phyloP scores from a whole-genome alignment of 2,329 filamentous ascomycete species.

The Ophiosphaerella narmari region DNA sequence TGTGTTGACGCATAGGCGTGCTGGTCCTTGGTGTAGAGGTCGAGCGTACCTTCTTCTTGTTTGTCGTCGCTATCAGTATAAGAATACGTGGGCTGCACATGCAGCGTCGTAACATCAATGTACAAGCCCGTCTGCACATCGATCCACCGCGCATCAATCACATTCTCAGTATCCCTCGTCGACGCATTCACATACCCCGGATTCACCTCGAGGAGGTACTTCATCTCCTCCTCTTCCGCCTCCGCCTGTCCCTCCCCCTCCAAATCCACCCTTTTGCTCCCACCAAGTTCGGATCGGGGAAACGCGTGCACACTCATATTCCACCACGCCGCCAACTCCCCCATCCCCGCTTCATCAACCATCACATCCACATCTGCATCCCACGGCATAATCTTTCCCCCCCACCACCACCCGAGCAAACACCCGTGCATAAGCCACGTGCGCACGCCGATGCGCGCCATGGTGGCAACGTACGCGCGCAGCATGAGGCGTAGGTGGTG shows the following conservation, averaged over 20 bases:
- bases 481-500: constrained; percentile 57
- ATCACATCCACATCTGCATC: constrained; percentile 66
- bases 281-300: constrained; percentile 4
- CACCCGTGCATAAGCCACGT: constrained; percentile 69
- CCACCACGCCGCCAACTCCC: constrained; percentile 62
- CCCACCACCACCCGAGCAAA: constrained; percentile 68
- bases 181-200: constrained; percentile 57
- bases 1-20: constrained; percentile 59
- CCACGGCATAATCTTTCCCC: constrained; percentile 64
- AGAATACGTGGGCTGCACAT: constrained; percentile 49
- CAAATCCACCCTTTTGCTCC: constrained; percentile 2
- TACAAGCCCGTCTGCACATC: constrained; percentile 63
- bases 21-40: constrained; percentile 57
- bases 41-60: not conserved
- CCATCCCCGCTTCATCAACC: constrained; percentile 59
- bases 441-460: constrained; percentile 60
- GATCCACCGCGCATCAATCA: constrained; percentile 66
- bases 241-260: too few species aligned
- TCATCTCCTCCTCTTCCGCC: constrained; percentile 15
- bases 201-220: constrained; percentile 65
- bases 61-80: not conserved
- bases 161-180: constrained; percentile 55
- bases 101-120: constrained; percentile 65
- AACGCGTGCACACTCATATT: constrained; percentile 64
- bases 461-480: constrained; percentile 61